Base-by-base conservation (phyloP, 495 filamentous ascomycete genomes). In the Penicillium riverlandense region DNA sequence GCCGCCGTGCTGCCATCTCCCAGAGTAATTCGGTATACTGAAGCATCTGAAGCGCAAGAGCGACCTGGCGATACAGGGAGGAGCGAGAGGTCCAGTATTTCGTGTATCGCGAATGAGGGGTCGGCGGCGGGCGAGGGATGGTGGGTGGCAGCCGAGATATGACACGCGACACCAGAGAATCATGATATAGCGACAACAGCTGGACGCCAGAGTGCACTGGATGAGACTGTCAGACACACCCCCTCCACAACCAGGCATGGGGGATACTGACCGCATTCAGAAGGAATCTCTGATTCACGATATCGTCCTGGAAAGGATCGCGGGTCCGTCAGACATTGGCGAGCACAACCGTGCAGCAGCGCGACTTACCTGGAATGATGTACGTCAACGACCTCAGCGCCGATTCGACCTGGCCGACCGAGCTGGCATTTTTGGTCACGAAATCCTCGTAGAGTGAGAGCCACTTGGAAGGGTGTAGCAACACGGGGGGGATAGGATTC, bases 181-280 rank as follows among this genome's bases (percentile, higher is more conserved):
- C 90, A 73, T 97, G 90, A 66, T 96, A 96, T 46, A 96, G 76
- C 9, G 91, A 90, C 44, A 98, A 77, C 10, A 98, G 75, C 55
- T 95, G 88, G 29, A 96, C 83, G 44, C 80, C 79, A 34, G 84
- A 88, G 55, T 98, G 90, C 13, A 97, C 76, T 79, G 36, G 11
- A 50, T 39, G 34, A 48, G 35, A 30, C 14, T 32, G 35, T 45
- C 41, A 48, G 42, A 16, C 29, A 42, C 14, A 15, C n/a, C 11
- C 28, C 27, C 37, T 38, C 45, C n/a, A 44, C 11, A 14, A 15
- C 34, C 34, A 51, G 43, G 35, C 6, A 29, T 11, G 30, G 9
- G 9, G 29, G 40, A 29, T 27, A 65, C 72, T 47, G 61, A 79
- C 75, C 77, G 41, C 85, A 89, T 70, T 98, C 92, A 49, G 92